Evolutionary conservation across 345 rosid species (phyloP).

Genomic region (Atalantia buxifolia): DNA sequence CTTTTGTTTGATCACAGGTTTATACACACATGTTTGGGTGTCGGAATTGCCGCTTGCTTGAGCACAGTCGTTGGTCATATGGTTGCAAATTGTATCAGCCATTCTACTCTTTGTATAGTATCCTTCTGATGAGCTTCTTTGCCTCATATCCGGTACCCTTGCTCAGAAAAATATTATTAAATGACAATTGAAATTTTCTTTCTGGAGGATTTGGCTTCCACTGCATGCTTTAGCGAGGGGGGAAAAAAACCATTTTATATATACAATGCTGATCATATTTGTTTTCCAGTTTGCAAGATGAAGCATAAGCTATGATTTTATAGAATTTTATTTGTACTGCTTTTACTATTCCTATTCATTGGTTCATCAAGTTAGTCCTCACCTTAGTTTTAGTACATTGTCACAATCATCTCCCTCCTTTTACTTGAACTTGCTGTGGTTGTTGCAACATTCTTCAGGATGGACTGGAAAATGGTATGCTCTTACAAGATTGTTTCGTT

Average conservation of each 20-base stretch:
- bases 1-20: slow-evolving; percentile 42
- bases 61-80: slow-evolving; percentile 40
- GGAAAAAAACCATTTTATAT: neutral
- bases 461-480: slow-evolving; percentile 43
- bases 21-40: slow-evolving; percentile 37
- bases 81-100: slow-evolving; percentile 31
- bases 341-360: neutral
- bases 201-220: neutral
- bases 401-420: slow-evolving; percentile 33
- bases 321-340: neutral
- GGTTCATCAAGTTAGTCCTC: slow-evolving; percentile 20
- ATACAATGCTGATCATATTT: neutral
- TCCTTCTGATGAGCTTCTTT: slow-evolving; percentile 27
- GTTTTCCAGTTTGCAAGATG: neutral
- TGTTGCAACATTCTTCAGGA: slow-evolving; percentile 41
- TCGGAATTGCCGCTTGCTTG: slow-evolving; percentile 51
- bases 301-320: neutral
- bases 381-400: slow-evolving; percentile 37
- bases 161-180: no score
- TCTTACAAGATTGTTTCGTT: neutral
- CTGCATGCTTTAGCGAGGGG: neutral
- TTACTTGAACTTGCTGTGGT: slow-evolving; percentile 34
- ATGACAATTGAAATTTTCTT: neutral
- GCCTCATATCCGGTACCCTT: neutral
- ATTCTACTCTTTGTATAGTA: slow-evolving; percentile 38